Base-by-base conservation (phyloP, 2,329 filamentous ascomycete genomes). In the Penicillium janthinellum region DNA sequence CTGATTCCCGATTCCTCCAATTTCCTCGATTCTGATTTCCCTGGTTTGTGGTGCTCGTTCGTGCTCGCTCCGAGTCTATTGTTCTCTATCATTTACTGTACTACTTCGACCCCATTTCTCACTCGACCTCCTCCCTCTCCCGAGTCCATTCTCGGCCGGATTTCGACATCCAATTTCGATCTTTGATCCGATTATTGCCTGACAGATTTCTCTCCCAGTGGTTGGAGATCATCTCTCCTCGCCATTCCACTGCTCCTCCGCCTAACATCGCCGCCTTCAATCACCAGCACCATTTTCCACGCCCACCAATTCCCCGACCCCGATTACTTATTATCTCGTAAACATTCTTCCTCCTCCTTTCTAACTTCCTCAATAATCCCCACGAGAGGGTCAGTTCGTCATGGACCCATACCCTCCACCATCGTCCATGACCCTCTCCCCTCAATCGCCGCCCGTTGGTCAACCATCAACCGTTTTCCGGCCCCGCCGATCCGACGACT, bases 401-500 rank as follows among this genome's bases (percentile, higher is more conserved):
- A 65, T 65, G 63, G 66, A 63, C n/a, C 59, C 56, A 47, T 60
- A 60, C 52, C 62, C 63, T 44, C 47, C 61, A 12, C 60, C 60
- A 15, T 53, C 56, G 17, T 59, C 54, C 35, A 56, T 55, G 34
- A 56, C 55, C 11, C 59, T 63, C 15, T 61, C 60, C n/a, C 61
- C 60, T 31, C 49, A 61, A 63, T 61, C 64, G 2, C 67, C 59
- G 61, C 62, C 49, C 47, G 62, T 44, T 53, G 64, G 31, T 55
- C 62, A 37, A 39, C 61, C 64, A 20, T 63, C 66, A 17, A 57
- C 63, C 49, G 56, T 70, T 54, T 73, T 75, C 59, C 71, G 71
- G 41, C 73, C 73, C 60, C 72, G 72, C 66, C 67, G 69, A 64
- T 75, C 73, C 25, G 73, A 75, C 38, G 73, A 76, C 57, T 76